Percentiles rank a stretch among this genome's conserved stretches.
These are phyloP conservation scores for Suillus paluster DNA, from an alignment of 768 basidiomycete species.

Conservation along the genomic window DNA sequence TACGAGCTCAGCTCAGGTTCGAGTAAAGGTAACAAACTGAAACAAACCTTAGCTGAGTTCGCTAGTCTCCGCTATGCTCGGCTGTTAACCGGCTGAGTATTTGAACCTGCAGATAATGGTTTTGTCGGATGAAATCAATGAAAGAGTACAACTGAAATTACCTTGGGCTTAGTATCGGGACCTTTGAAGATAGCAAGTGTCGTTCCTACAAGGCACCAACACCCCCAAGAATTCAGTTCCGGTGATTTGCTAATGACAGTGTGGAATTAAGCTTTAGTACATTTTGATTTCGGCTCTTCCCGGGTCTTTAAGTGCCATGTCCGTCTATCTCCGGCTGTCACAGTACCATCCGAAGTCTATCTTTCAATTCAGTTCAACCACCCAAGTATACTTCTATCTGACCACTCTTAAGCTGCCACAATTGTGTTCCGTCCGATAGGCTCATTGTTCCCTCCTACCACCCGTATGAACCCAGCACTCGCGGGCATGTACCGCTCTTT, in stretches of 20 bases:
- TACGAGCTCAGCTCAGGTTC: slow-evolving; percentile 26
- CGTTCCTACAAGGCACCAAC: slow-evolving; percentile 7
- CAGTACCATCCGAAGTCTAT: slow-evolving; percentile 17
- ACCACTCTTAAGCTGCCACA: slow-evolving; percentile 13
- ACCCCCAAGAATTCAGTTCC: slow-evolving; percentile 30
- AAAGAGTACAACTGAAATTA: background rate
- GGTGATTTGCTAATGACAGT: slow-evolving; percentile 27
- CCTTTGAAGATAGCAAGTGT: background rate
- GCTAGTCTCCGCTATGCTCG: slow-evolving; percentile 5
- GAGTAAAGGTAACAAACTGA: slow-evolving; percentile 16
- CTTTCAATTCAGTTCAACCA: slow-evolving; percentile 8
- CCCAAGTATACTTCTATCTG: slow-evolving; percentile 1
- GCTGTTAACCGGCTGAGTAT: slow-evolving; percentile 1
- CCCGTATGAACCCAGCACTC: slow-evolving; percentile 8
- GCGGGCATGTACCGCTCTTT: slow-evolving; percentile 24
- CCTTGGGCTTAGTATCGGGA: slow-evolving; percentile 1
- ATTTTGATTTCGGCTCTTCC: slow-evolving; percentile 32
- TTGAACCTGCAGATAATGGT: slow-evolving; percentile 2
- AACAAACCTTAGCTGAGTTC: slow-evolving; percentile 32
- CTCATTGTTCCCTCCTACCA: slow-evolving; percentile 25
- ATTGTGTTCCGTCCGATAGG: background rate
- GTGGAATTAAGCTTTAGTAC: slow-evolving; percentile 37
- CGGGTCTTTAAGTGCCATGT: slow-evolving; percentile 8
- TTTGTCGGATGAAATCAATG: background rate
- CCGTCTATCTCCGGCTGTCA: slow-evolving; percentile 37